Conservation (phyloP, 2,329 filamentous ascomycete genomes). For the Pyricularia grisea region DNA sequence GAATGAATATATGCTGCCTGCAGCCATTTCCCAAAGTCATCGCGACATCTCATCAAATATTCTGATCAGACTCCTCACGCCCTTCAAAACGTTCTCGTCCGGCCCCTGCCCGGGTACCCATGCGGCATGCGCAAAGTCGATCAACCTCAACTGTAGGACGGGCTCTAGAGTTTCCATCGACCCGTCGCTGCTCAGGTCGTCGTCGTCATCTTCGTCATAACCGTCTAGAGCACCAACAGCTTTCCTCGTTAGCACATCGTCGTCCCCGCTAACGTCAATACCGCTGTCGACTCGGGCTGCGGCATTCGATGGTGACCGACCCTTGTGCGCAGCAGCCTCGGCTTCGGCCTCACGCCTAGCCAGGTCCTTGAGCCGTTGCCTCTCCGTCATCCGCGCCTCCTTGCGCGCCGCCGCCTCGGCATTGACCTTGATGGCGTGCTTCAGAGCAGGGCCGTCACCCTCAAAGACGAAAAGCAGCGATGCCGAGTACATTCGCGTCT, state of each 20-base stretch:
- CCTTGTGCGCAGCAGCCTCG: background rate
- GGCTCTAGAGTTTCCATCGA: conserved; percentile 32
- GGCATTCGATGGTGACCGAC: background rate
- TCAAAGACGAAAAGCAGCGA: conserved; percentile 57
- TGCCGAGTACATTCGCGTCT: conserved; percentile 55
- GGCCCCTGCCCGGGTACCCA: conserved; percentile 76
- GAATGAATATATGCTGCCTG: background rate
- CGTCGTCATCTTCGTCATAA: conserved; percentile 25
- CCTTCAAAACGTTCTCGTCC: conserved; percentile 73
- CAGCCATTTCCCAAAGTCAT: conserved; percentile 9
- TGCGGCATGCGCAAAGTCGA: conserved; percentile 90
- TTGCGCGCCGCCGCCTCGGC: conserved; percentile 12
- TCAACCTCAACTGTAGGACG: conserved; percentile 75
- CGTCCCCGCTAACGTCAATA: conserved; percentile 36
- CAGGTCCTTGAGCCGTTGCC: background rate
- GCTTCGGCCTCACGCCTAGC: background rate
- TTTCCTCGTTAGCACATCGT: conserved; percentile 16
- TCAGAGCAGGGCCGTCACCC: conserved; percentile 48
- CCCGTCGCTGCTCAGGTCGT: conserved; percentile 21
- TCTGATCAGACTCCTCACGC: conserved; percentile 60
- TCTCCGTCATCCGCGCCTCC: conserved; percentile 8
- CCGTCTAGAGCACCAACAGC: conserved; percentile 7
- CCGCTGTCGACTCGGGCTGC: conserved; percentile 44
- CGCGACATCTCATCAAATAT: conserved; percentile 60
- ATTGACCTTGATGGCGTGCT: conserved; percentile 39